Evolutionary conservation across 306 rosid genomes (phyloP).

Genomic region (Casuarina glauca): DNA sequence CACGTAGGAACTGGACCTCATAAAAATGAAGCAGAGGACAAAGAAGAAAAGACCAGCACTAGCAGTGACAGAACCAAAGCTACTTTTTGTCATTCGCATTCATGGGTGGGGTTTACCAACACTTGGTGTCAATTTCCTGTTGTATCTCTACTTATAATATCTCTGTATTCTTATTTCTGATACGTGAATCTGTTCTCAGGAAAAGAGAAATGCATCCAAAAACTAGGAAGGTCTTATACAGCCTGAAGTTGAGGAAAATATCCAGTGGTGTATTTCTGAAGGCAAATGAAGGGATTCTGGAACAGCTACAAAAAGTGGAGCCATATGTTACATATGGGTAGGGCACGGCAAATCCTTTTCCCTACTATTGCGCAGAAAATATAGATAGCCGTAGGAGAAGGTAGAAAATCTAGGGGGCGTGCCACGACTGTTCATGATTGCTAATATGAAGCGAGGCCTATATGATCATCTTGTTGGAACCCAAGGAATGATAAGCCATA

Average conservation of each 20-base stretch:
- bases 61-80: slow-evolving; percentile 35
- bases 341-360: slow-evolving; percentile 14
- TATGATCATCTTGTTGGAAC: not conserved
- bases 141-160: not conserved
- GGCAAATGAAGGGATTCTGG: slow-evolving; percentile 54
- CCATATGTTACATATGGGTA: slow-evolving; percentile 95
- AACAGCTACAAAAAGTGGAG: slow-evolving; percentile 71
- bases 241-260: slow-evolving; percentile 55
- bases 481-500: too few species aligned
- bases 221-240: slow-evolving; percentile 57
- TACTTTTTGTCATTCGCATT: slow-evolving; percentile 64
- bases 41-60: slow-evolving; percentile 54
- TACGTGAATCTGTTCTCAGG: slow-evolving; percentile 33
- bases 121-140: not conserved
- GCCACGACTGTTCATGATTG: not conserved
- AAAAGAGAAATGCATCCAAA: slow-evolving; percentile 84
- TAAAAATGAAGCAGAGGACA: slow-evolving; percentile 66
- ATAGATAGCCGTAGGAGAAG: not conserved
- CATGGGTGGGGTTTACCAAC: slow-evolving; percentile 54
- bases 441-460: not conserved
- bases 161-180: slow-evolving; percentile 1
- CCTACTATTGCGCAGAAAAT: not conserved
- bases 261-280: slow-evolving; percentile 71
- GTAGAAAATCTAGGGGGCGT: not conserved
- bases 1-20: slow-evolving; percentile 72